Evolutionary conservation across 345 rosid species (phyloP).

Genomic region (Salix suchowensis): DNA sequence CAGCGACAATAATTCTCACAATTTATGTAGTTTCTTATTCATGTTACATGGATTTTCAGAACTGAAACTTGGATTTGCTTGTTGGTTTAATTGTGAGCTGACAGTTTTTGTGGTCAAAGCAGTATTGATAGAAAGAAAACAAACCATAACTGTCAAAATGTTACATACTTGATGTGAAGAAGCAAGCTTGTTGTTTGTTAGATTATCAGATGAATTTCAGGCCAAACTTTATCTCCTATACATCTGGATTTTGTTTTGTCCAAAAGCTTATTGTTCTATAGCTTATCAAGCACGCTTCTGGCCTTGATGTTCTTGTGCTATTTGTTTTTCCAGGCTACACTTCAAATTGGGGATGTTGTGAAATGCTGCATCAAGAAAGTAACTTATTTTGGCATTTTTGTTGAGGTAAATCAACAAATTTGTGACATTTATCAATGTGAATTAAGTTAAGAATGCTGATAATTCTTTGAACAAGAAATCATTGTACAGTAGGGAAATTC

Average conservation of each 20-base stretch:
- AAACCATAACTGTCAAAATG: no score
- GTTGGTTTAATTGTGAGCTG: background rate
- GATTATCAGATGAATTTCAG: no score
- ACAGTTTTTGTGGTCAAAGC: no score
- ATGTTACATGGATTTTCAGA: background rate
- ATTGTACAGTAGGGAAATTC: background rate
- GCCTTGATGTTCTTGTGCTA: conserved; percentile 3
- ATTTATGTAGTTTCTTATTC: background rate
- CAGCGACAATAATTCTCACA: background rate
- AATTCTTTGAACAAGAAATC: background rate
- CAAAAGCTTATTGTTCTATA: conserved; percentile 2
- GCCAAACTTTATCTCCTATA: no score
- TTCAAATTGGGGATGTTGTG: conserved; percentile 84
- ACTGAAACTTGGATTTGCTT: background rate
- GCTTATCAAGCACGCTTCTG: conserved; percentile 1
- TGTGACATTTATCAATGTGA: background rate
- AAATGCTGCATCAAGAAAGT: conserved; percentile 84
- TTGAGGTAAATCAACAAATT: conserved; percentile 51
- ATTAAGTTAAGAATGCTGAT: background rate
- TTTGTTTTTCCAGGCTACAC: conserved; percentile 59
- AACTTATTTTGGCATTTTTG: conserved; percentile 87
- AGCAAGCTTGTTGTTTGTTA: no score
- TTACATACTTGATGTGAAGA: no score
- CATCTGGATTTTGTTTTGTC: conserved; percentile 5
- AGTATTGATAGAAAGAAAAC: no score